phyloP scores from a whole-genome alignment of 768 basidiomycete genomes.

The Podaxis mareebaensis region DNA sequence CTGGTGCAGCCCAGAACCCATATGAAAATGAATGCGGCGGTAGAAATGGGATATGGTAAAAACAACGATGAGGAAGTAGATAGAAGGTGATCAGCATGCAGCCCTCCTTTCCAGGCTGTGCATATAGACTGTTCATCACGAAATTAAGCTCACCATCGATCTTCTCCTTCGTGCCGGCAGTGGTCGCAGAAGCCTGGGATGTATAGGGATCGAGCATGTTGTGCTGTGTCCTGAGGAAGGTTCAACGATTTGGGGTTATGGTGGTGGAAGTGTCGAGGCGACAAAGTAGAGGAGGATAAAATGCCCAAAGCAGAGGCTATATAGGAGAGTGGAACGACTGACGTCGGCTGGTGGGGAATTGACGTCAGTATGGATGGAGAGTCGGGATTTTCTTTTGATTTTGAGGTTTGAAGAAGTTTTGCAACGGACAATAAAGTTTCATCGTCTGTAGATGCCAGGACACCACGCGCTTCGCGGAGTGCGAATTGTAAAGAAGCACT shows the following conservation, averaged over 20 bases:
- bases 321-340: not conserved
- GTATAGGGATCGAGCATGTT: slow-evolving; percentile 72
- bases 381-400: not conserved
- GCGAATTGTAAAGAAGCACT: not conserved
- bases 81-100: not conserved
- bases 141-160: slow-evolving; percentile 50
- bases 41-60: not conserved
- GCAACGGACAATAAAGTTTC: not conserved
- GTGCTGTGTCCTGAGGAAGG: slow-evolving; percentile 13
- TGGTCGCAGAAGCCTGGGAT: slow-evolving; percentile 58
- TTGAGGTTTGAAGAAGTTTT: not conserved
- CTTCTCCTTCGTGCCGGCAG: slow-evolving; percentile 62
- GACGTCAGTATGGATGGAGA: not conserved
- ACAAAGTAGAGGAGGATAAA: not conserved
- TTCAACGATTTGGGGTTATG: not conserved
- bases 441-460: not conserved
- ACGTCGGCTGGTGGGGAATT: not conserved
- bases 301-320: not conserved
- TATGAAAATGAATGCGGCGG: not conserved
- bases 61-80: slow-evolving; percentile 12
- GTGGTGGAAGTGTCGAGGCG: not conserved
- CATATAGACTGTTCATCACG: not conserved
- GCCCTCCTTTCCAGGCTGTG: not conserved
- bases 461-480: not conserved
- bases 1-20: slow-evolving; percentile 29